Conservation (phyloP, 2,329 filamentous ascomycete species). For the Ceratocystis variospora region DNA sequence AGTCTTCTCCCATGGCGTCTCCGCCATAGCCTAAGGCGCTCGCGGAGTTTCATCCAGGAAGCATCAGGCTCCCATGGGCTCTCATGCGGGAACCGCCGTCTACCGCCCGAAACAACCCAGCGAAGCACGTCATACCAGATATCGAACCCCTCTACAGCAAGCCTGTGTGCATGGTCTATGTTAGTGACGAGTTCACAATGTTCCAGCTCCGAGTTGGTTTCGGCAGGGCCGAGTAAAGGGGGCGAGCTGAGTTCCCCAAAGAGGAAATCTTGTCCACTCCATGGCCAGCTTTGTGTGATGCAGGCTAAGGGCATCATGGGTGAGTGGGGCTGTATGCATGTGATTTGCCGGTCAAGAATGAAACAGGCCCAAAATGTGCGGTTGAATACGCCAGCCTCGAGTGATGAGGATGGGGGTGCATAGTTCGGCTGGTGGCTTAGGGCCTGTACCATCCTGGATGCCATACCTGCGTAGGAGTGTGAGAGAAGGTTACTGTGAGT, state of each 20-base stretch:
- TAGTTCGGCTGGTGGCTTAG: not conserved
- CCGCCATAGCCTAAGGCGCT: slow-evolving; percentile 28
- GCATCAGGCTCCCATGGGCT: slow-evolving; percentile 30
- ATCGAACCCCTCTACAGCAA: slow-evolving; percentile 31
- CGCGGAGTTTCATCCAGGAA: slow-evolving; percentile 26
- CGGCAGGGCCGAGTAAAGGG: not conserved
- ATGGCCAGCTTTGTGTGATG: slow-evolving; percentile 26
- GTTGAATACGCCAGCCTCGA: slow-evolving; percentile 10
- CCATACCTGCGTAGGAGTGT: slow-evolving; percentile 6
- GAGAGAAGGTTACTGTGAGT: not conserved
- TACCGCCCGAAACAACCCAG: slow-evolving; percentile 32
- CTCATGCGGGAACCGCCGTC: slow-evolving; percentile 29
- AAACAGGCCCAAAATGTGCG: slow-evolving; percentile 34
- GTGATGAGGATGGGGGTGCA: not conserved
- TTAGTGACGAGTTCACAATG: slow-evolving; percentile 22
- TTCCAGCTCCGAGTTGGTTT: not conserved
- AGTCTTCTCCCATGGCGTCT: slow-evolving; percentile 26
- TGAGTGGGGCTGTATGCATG: slow-evolving; percentile 30
- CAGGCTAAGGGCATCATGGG: slow-evolving; percentile 28
- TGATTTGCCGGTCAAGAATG: slow-evolving; percentile 33
- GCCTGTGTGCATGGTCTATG: slow-evolving; percentile 21
- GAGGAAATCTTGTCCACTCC: slow-evolving; percentile 28
- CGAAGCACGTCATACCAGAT: slow-evolving; percentile 32
- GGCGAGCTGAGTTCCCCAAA: slow-evolving; percentile 26
- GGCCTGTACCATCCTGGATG: slow-evolving; percentile 8